A percentile compares a stretch with the other conserved stretches of the same genome.
Evolutionary conservation across 345 rosid species (phyloP).

Genomic region (Lepidium didymum): DNA sequence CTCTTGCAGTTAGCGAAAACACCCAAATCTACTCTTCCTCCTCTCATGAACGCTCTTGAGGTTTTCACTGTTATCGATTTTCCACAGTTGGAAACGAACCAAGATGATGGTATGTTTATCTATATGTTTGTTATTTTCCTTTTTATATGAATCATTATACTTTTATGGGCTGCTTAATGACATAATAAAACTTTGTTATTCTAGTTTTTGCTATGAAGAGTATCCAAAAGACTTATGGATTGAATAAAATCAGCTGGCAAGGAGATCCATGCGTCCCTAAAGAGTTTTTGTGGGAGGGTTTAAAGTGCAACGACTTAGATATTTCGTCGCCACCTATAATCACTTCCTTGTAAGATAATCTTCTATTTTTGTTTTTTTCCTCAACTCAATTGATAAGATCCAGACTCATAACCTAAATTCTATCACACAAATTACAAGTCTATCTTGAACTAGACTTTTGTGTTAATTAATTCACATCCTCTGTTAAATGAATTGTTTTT

Average conservation of each 20-base stretch:
- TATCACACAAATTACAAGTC: too few relatives aligned
- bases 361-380: neutral
- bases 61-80: conserved; percentile 20
- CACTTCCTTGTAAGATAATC: conserved; percentile 33
- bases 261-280: conserved; percentile 48
- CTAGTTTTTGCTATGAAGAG: conserved; percentile 33
- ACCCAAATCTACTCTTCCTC: conserved; percentile 12
- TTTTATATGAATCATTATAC: neutral
- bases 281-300: conserved; percentile 38
- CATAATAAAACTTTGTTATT: neutral
- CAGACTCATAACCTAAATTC: too few relatives aligned
- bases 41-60: conserved; percentile 26
- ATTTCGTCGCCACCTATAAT: conserved; percentile 19
- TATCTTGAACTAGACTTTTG: too few relatives aligned
- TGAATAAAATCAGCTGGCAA: conserved; percentile 39
- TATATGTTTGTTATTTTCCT: neutral
- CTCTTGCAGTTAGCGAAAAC: conserved; percentile 15
- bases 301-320: conserved; percentile 30
- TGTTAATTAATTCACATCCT: neutral
- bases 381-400: too few relatives aligned
- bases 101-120: conserved; percentile 25
- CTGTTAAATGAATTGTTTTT: neutral
- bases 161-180: neutral
- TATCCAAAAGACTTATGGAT: conserved; percentile 31
- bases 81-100: conserved; percentile 4